These are phyloP conservation scores for Aspergillus heteromorphus DNA, from an alignment of 495 filamentous ascomycete species.

Conservation along the genomic window DNA sequence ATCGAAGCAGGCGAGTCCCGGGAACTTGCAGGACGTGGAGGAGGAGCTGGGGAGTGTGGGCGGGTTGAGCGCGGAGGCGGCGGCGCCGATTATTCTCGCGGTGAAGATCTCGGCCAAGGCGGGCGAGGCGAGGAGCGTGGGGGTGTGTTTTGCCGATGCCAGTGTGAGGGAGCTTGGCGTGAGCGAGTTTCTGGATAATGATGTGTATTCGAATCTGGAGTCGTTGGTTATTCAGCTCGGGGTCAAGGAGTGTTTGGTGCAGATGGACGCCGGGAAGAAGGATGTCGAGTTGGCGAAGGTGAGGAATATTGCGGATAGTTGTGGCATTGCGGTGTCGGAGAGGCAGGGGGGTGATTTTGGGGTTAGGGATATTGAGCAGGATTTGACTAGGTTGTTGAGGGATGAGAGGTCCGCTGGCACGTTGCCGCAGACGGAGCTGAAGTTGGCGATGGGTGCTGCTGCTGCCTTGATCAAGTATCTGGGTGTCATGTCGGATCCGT, in stretches of 20 bases:
- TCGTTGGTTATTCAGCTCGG: conserved; percentile 93
- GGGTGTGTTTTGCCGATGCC: conserved; percentile 97
- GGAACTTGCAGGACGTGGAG: conserved; percentile 95
- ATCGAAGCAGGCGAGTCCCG: conserved; percentile 84
- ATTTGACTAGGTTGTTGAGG: conserved; percentile 77
- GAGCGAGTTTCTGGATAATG: conserved; percentile 96
- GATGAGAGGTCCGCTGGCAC: conserved; percentile 74
- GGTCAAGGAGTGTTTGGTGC: conserved; percentile 86
- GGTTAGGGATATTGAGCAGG: conserved; percentile 92
- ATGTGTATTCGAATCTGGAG: conserved; percentile 97
- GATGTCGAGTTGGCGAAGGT: conserved; percentile 89
- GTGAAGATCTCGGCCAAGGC: conserved; percentile 89
- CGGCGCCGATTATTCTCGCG: conserved; percentile 88
- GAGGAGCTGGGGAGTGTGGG: conserved; percentile 76
- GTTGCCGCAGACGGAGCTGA: conserved; percentile 87
- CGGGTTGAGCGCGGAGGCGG: conserved; percentile 64
- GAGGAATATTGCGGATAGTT: conserved; percentile 80
- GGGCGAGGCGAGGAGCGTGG: conserved; percentile 76
- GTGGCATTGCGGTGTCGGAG: conserved; percentile 83
- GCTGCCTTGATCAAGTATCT: conserved; percentile 94
- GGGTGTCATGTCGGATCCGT: conserved; percentile 80
- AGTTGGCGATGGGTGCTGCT: conserved; percentile 94
- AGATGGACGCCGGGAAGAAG: conserved; percentile 68
- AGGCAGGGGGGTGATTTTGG: conserved; percentile 72
- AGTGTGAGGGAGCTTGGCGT: conserved; percentile 94